A percentile compares a stretch with the other conserved stretches of the same genome.
Conservation (phyloP, 768 basidiomycete genomes). For the Holtermanniella nyarrowii region DNA sequence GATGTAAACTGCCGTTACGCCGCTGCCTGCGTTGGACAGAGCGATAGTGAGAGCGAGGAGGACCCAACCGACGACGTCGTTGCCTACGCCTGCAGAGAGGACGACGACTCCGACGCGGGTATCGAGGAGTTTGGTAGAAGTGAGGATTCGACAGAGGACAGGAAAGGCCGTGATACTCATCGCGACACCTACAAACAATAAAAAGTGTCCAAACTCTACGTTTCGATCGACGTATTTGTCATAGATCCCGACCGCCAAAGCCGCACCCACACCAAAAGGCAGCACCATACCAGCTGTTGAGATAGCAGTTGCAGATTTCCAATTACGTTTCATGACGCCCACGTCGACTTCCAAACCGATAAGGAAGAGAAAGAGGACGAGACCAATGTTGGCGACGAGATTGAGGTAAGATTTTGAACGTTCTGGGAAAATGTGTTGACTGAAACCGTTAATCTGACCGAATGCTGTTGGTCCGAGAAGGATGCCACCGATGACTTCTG, state of each 20-base stretch:
- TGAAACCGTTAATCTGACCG: constrained; percentile 71
- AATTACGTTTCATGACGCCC: constrained; percentile 56
- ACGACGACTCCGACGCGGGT: constrained; percentile 75
- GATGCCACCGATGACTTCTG: constrained; percentile 85
- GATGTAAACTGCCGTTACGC: constrained; percentile 68
- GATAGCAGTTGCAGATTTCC: constrained; percentile 51
- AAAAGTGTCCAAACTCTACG: constrained; percentile 67
- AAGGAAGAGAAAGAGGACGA: constrained; percentile 55
- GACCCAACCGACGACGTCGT: constrained; percentile 71
- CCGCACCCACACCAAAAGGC: constrained; percentile 72
- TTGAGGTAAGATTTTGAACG: constrained; percentile 56
- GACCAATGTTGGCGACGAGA: constrained; percentile 61
- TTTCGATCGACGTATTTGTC: constrained; percentile 50
- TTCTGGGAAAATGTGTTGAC: constrained; percentile 68
- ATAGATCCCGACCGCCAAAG: constrained; percentile 64
- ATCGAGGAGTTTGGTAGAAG: constrained; percentile 68
- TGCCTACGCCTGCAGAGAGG: constrained; percentile 73
- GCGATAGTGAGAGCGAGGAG: constrained; percentile 74
- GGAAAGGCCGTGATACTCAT: constrained; percentile 60
- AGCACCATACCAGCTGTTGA: constrained; percentile 60
- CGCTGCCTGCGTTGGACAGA: constrained; percentile 64
- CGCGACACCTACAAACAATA: constrained; percentile 76
- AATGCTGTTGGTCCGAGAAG: constrained; percentile 66
- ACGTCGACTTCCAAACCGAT: constrained; percentile 77
- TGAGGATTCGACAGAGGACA: constrained; percentile 53